Evolutionary conservation across 805 yeast genomes (phyloP), one percentile per base, ranked within the genome.

Genomic region (Ogataea degrootiae): DNA sequence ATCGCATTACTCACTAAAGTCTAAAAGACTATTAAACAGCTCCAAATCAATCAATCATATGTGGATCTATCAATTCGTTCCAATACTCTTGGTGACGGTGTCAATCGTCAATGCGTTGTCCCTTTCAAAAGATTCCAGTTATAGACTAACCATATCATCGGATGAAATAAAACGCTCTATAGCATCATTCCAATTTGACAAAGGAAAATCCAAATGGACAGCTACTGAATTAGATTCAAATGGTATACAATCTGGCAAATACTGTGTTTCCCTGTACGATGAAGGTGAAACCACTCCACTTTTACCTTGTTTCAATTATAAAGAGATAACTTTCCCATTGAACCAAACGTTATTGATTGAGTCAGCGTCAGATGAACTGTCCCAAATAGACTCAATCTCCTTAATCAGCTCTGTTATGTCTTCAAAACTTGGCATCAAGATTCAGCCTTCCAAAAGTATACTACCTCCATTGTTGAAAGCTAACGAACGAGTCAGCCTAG

Each of bases 291-390:
- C 31, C 14, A 26, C 15, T 33, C 44, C 41, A n/a, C 14, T 53
- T 2, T 5, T 46, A 2, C 47, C 54, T 5, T 59, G 62, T 39
- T 60, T 61, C 57, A 61, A 60, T 46, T 56, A 54, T 44, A 55
- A 52, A 29, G 26, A 33, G 36, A 37, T 61, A 4, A 21, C 36
- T 3, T 50, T 50, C 40, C 61, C 63, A 14, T 41, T 58, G n/a
- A 44, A 42, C 39, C 54, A 57, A 22, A 50, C 55, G 5, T 22
- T 56, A n/a, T 21, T 43, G 3, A 39, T 58, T 8, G 59, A 54
- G 38, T n/a, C 42, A 3, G 23, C 37, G 5, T 21, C 37, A 21
- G 3, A 38, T 7, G 31, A 34, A 11, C 4, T 31, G 1, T 21
- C 46, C 33, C 15, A 40, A 12, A 21, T 52, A 8, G 52, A 51